phyloP scores from a whole-genome alignment of 306 rosid species.

The Datisca glomerata region DNA sequence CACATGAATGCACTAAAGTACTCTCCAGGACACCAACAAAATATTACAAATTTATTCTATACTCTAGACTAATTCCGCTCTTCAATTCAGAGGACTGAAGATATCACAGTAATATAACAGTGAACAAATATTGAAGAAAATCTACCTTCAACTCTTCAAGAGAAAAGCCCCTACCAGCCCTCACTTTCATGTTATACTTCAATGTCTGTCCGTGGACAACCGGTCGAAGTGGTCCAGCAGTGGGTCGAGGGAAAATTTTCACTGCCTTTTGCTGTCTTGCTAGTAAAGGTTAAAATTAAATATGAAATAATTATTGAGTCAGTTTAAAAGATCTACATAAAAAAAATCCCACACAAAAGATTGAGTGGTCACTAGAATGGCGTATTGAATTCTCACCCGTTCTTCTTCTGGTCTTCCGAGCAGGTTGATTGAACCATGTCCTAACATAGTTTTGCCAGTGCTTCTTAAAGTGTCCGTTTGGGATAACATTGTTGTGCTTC shows the following conservation, averaged over 20 bases:
- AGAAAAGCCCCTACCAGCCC: constrained; percentile 53
- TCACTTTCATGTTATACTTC: constrained; percentile 48
- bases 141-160: constrained; percentile 47
- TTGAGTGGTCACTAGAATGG: neutral
- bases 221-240: constrained; percentile 45
- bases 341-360: neutral
- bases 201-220: constrained; percentile 45
- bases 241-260: constrained; percentile 42
- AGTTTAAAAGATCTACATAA: neutral
- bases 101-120: neutral
- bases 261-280: constrained; percentile 51
- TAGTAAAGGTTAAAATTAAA: constrained; percentile 2
- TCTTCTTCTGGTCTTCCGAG: constrained; percentile 42
- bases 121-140: neutral
- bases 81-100: neutral
- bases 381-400: constrained; percentile 16
- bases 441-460: constrained; percentile 52
- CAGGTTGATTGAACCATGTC: constrained; percentile 62
- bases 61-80: too few relatives aligned
- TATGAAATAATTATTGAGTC: neutral
- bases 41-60: too few relatives aligned
- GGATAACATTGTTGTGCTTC: constrained; percentile 51
- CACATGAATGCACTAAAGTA: too few relatives aligned
- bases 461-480: constrained; percentile 38
- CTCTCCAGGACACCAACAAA: too few relatives aligned